These are phyloP conservation scores for Russula foetens DNA, from an alignment of 768 basidiomycete species.

Conservation along the genomic window DNA sequence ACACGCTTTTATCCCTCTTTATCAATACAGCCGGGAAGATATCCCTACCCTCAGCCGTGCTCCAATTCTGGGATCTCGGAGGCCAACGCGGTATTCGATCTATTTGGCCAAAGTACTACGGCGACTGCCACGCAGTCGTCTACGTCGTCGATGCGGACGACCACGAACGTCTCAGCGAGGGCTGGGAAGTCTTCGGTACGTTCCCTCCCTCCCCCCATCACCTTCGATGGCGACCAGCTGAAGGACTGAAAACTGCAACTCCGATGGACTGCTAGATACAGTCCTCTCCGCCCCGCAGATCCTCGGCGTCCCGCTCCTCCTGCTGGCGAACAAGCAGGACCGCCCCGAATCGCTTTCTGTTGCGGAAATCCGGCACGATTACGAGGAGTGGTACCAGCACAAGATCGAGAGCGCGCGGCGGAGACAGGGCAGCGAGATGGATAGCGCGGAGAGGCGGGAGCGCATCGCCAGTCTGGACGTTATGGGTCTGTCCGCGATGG, in stretches of 20 bases:
- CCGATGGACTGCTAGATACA: constrained; percentile 40
- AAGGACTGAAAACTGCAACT: constrained; percentile 24
- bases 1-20: no score
- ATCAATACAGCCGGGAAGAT: constrained; percentile 86
- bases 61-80: constrained; percentile 96
- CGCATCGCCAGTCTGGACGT: constrained; percentile 47
- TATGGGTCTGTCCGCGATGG: constrained; percentile 83
- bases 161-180: constrained; percentile 79
- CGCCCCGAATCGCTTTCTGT: constrained; percentile 71
- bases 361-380: constrained; percentile 84
- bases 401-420: constrained; percentile 59
- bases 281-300: constrained; percentile 88
- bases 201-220: constrained; percentile 6
- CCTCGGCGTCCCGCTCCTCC: constrained; percentile 79
- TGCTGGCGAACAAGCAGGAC: constrained; percentile 97
- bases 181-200: constrained; percentile 96
- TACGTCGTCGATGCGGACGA: constrained; percentile 95
- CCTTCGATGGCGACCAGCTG: background rate
- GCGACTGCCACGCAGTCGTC: constrained; percentile 94
- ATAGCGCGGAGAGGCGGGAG: constrained; percentile 26
- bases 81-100: constrained; percentile 90
- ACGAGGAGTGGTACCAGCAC: constrained; percentile 78
- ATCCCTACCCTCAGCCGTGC: constrained; percentile 82
- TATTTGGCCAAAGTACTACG: constrained; percentile 93
- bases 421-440: constrained; percentile 34